These are phyloP conservation scores for Cladosporium velox DNA, from an alignment of 2,329 filamentous ascomycete species.

Conservation along the genomic window DNA sequence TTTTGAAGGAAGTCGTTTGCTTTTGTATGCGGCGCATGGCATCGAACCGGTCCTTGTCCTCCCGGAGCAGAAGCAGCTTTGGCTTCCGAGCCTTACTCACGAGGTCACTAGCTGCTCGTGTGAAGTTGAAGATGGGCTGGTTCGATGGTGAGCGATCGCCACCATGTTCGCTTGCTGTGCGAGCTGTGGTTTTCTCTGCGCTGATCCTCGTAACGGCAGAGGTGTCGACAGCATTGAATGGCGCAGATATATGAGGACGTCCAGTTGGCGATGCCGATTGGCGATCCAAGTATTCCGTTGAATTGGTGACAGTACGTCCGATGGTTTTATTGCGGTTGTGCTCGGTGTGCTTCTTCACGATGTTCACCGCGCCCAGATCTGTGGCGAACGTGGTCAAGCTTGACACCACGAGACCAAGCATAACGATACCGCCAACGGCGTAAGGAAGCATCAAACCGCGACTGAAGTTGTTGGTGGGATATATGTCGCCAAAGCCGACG, in stretches of 20 bases:
- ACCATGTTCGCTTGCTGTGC: neutral
- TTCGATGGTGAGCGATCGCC: conserved; percentile 14
- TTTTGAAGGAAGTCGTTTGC: conserved; percentile 63
- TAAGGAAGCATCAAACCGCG: conserved; percentile 79
- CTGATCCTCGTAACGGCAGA: conserved; percentile 24
- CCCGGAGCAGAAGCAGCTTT: conserved; percentile 58
- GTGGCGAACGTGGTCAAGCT: conserved; percentile 70
- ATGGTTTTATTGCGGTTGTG: conserved; percentile 57
- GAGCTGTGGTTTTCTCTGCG: conserved; percentile 4
- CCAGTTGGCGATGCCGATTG: conserved; percentile 2
- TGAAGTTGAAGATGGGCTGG: conserved; percentile 23
- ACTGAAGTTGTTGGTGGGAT: conserved; percentile 57
- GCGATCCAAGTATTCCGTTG: conserved; percentile 2
- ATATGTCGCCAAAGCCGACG: conserved; percentile 64
- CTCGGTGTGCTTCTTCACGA: conserved; percentile 61
- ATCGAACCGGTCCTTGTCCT: conserved; percentile 46
- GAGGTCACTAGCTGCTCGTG: conserved; percentile 20
- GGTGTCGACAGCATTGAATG: conserved; percentile 22
- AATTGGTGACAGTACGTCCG: conserved; percentile 26
- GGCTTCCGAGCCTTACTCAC: conserved; percentile 36
- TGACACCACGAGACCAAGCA: conserved; percentile 78
- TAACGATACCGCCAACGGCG: conserved; percentile 79
- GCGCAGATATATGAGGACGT: conserved; percentile 24
- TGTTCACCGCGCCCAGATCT: conserved; percentile 63
- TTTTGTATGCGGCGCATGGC: conserved; percentile 74